Evolutionary conservation across 2,329 filamentous ascomycete species (phyloP).

Genomic region (Cercospora zeae-maydis): DNA sequence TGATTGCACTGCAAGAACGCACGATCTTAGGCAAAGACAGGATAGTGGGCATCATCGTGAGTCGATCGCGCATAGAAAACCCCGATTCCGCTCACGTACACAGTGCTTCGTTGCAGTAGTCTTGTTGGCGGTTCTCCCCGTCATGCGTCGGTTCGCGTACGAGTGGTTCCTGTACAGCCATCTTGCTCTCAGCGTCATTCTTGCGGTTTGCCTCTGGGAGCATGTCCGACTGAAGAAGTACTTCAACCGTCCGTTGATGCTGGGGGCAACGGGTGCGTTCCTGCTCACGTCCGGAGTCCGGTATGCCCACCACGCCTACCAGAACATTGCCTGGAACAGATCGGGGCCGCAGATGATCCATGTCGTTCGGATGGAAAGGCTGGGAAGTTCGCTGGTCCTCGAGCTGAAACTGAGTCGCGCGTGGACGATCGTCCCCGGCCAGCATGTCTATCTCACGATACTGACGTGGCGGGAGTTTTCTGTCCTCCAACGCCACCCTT

Average conservation of each 20-base stretch:
- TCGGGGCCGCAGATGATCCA: neutral
- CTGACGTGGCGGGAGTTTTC: slow-evolving; percentile 3
- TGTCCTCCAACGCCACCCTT: slow-evolving; percentile 1
- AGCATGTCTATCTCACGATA: neutral
- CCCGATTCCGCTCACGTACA: neutral
- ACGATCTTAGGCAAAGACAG: slow-evolving; percentile 1
- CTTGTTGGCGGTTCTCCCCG: neutral
- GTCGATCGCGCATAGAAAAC: neutral
- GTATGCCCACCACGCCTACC: neutral
- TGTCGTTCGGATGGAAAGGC: neutral
- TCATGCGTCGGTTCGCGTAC: neutral
- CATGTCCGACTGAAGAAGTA: neutral
- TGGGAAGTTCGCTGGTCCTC: neutral
- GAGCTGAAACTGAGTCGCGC: neutral
- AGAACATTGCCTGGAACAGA: neutral
- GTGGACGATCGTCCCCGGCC: neutral
- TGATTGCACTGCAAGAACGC: neutral
- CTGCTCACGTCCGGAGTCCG: neutral
- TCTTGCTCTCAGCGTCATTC: neutral
- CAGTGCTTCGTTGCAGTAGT: neutral
- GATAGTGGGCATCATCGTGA: slow-evolving; percentile 1
- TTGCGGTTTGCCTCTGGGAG: neutral
- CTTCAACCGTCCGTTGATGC: slow-evolving; percentile 1
- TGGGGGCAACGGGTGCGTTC: neutral
- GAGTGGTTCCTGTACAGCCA: slow-evolving; percentile 2